Evolutionary conservation across 352 stramenopile genomes (phyloP).

Genomic region (Phytophthora fragariae): DNA sequence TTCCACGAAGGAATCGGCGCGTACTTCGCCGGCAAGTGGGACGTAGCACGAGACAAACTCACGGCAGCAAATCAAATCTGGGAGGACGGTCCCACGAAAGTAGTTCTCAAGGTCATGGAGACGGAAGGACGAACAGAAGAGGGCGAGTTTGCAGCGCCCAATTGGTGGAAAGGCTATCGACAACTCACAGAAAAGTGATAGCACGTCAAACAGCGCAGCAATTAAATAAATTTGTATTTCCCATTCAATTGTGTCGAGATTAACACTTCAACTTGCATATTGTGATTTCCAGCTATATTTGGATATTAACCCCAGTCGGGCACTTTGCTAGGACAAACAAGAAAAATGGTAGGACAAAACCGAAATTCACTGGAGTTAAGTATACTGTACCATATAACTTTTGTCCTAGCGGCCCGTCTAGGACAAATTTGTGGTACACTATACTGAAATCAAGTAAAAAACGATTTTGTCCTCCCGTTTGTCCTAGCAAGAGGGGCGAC

Average conservation of each 20-base stretch:
- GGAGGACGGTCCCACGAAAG: constrained; percentile 89
- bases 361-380: no score
- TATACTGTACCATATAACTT: no score
- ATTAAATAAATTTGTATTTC: constrained; percentile 32
- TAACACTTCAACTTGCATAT: no score
- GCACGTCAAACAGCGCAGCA: constrained; percentile 3
- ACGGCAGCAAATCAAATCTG: constrained; percentile 92
- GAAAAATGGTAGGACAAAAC: no score
- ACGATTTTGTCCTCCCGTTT: no score
- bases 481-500: no score
- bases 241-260: not conserved
- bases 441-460: no score
- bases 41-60: constrained; percentile 81
- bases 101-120: constrained; percentile 93
- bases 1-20: constrained; percentile 93
- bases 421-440: no score
- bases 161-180: constrained; percentile 93
- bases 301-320: no score
- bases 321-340: no score
- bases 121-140: constrained; percentile 78
- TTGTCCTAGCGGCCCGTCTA: no score
- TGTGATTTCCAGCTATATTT: no score
- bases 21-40: constrained; percentile 96
- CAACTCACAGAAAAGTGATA: constrained; percentile 94
- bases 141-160: constrained; percentile 77